phyloP scores from a whole-genome alignment of 805 yeast genomes.

The Dipodascus geniculatus region DNA sequence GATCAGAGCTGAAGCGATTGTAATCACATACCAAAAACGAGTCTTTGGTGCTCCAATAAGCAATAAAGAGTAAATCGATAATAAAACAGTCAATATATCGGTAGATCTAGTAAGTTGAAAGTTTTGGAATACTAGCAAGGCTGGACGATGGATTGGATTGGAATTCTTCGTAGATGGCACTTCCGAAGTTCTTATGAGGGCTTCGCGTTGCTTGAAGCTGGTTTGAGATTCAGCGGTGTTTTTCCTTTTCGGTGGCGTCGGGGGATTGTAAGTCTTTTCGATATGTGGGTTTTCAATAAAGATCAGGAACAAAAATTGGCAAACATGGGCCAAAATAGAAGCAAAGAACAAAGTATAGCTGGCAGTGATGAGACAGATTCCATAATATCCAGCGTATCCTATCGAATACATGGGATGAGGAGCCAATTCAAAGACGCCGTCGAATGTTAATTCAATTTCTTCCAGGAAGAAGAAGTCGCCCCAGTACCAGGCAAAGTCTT shows the following conservation, averaged over 20 bases:
- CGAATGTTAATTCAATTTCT: constrained; percentile 59
- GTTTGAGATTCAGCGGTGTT: neutral
- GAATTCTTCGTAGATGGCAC: neutral
- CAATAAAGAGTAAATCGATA: constrained; percentile 33
- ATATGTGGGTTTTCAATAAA: constrained; percentile 79
- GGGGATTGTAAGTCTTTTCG: constrained; percentile 47
- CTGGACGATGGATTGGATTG: constrained; percentile 7
- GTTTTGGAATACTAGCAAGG: constrained; percentile 47
- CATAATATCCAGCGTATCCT: constrained; percentile 81
- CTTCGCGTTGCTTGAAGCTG: neutral
- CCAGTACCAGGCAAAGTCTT: constrained; percentile 93
- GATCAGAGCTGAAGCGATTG: constrained; percentile 30
- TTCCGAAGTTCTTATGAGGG: neutral
- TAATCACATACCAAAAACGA: constrained; percentile 22
- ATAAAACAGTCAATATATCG: constrained; percentile 38
- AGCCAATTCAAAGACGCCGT: constrained; percentile 80
- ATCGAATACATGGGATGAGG: constrained; percentile 92
- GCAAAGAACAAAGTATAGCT: constrained; percentile 58
- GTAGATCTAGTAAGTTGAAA: constrained; percentile 53
- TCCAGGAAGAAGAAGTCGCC: constrained; percentile 83
- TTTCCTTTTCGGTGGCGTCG: constrained; percentile 2
- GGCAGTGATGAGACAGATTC: constrained; percentile 65
- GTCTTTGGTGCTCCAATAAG: constrained; percentile 20
- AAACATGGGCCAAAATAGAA: constrained; percentile 63
- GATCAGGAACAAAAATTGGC: constrained; percentile 64